These are phyloP conservation scores for Cydonia oblonga DNA, from an alignment of 331 rosid species.

Conservation along the genomic window DNA sequence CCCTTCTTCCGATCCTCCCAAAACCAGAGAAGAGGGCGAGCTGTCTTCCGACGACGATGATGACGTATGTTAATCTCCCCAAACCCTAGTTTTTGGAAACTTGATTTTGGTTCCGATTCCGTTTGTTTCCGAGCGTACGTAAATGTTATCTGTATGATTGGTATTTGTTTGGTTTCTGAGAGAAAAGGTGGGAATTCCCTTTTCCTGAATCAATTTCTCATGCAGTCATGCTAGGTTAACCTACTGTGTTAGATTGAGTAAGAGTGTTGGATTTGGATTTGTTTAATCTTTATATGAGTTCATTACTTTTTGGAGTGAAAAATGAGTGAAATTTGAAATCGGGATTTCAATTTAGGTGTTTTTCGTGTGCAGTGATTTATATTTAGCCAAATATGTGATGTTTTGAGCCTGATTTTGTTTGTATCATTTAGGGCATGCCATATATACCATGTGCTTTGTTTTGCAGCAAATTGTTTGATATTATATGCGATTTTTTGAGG, in stretches of 20 bases:
- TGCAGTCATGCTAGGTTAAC: not conserved
- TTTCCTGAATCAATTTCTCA: not conserved
- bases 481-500: not conserved
- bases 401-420: not conserved
- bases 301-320: not conserved
- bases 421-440: not conserved
- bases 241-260: not conserved
- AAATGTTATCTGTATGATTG: not conserved
- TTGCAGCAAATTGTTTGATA: not conserved
- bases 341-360: too few relatives aligned
- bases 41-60: slow-evolving; percentile 41
- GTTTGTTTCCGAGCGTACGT: not conserved
- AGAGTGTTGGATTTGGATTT: not conserved
- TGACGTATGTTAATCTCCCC: slow-evolving; percentile 26
- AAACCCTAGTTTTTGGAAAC: slow-evolving; percentile 17
- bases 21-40: slow-evolving; percentile 82
- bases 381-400: not conserved
- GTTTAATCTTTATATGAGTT: not conserved
- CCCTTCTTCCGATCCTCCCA: slow-evolving; percentile 13
- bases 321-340: not conserved
- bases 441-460: not conserved
- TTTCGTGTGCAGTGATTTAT: not conserved
- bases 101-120: not conserved
- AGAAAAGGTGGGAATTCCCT: not conserved
- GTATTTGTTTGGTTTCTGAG: not conserved